Conservation (phyloP, 2,329 filamentous ascomycete species). For the Capronia epimyces region DNA sequence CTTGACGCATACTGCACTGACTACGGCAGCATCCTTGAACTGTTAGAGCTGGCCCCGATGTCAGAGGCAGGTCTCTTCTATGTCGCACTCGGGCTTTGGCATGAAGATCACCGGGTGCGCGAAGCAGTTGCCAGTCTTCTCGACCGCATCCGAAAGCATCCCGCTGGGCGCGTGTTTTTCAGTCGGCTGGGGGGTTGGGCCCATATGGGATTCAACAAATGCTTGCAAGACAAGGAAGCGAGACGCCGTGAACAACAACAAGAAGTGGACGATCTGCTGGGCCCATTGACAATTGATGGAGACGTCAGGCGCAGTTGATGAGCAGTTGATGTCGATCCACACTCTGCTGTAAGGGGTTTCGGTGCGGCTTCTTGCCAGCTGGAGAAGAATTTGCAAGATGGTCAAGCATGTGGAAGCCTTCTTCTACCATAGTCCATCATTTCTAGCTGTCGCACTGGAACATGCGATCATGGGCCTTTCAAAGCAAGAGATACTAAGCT, state of each 20-base stretch:
- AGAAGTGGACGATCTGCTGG: constrained; percentile 13
- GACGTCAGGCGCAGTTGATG: constrained; percentile 14
- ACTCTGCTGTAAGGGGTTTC: too few species aligned
- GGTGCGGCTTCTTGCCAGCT: too few species aligned
- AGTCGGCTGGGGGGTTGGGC: constrained; percentile 77
- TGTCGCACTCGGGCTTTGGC: constrained; percentile 82
- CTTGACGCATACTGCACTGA: constrained; percentile 68
- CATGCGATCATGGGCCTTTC: too few species aligned
- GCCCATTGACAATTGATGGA: constrained; percentile 3
- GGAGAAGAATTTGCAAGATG: too few species aligned
- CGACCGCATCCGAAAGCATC: constrained; percentile 75
- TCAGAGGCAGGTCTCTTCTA: constrained; percentile 87
- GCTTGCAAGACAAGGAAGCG: constrained; percentile 58
- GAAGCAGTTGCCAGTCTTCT: constrained; percentile 71
- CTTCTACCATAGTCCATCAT: too few species aligned
- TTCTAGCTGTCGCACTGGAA: too few species aligned
- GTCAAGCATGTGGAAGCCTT: too few species aligned
- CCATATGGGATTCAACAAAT: constrained; percentile 75
- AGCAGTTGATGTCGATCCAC: background rate
- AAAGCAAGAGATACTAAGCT: too few species aligned
- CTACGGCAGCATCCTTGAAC: constrained; percentile 79
- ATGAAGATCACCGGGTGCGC: constrained; percentile 76
- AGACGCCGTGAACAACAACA: constrained; percentile 14
- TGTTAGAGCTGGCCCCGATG: constrained; percentile 76
- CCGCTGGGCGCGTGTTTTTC: constrained; percentile 93